Evolutionary conservation across 257 asterid genomes (phyloP), one percentile per base, ranked within the genome.

Genomic region (Solanum bulbocastanum): DNA sequence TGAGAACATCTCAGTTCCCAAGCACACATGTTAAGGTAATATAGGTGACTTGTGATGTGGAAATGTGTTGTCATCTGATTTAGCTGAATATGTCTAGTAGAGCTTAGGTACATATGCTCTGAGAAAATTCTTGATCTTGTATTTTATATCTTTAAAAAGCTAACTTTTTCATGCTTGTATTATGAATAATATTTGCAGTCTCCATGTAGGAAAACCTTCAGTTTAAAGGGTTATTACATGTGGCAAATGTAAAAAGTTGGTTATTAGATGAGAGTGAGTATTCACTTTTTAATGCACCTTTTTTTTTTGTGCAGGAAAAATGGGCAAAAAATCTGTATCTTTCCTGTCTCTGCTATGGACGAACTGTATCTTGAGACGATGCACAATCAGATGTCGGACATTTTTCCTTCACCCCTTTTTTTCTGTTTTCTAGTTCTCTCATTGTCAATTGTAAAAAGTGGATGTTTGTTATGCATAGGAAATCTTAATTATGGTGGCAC

Each of bases 1-100:
- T 92, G 44, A 88, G 93, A 3, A 92, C 94, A 62, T 87, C 93
- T 85, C 92, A 87, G 89, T 92, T 92, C 83, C 93, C 93, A 32
- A 75, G 91, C 66, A 86, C 88, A 36, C 90, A 92, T 66, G 90
- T 90, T 5, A 92, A 92, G 92, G 94, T 90, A 49, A 69, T 84
- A 39, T 75, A 75, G 62, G 40, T 44, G 49, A 16, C 40, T 79
- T 25, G 65, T 44, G 25, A 7, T 40, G 62, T 78, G 62, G 36
- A 44, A 27, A 0, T 0, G 65, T 27, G 66, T 44, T 27, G 16
- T 27, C 65, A 27, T 79, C 85, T 27, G 84, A 44, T 44, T 79
- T 79, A 42, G 40, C 84, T 15, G 84, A 42, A n/a, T 40, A 79
- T 46, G 27, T 79, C 66, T 79, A 27, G 66, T 44, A 79, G 66